Evolutionary conservation across 441 rosid genomes (phyloP).

Genomic region (Eruca vesicaria): DNA sequence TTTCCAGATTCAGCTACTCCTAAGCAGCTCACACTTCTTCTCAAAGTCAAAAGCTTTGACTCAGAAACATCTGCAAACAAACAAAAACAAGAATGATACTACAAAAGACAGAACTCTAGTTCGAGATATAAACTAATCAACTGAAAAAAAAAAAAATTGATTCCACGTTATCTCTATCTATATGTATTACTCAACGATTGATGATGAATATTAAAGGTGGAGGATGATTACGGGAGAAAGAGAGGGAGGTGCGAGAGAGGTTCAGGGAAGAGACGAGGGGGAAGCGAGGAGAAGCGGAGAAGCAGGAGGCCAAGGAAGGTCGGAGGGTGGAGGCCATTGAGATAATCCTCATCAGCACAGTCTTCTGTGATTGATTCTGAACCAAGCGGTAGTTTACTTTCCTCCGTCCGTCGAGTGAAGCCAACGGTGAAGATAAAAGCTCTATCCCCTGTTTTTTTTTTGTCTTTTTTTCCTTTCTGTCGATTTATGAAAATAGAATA

Average conservation of each 20-base stretch:
- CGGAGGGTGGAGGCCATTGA: slow-evolving; percentile 77
- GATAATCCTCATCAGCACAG: slow-evolving; percentile 54
- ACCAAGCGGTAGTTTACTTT: slow-evolving; percentile 11
- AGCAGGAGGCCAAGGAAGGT: slow-evolving; percentile 47
- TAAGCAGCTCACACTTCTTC: slow-evolving; percentile 39
- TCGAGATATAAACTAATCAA: background rate
- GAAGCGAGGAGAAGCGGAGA: slow-evolving; percentile 41
- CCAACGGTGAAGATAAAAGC: slow-evolving; percentile 28
- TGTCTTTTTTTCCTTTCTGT: too few species aligned
- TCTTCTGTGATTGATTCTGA: background rate
- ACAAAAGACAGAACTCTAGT: slow-evolving; percentile 1
- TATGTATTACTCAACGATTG: background rate
- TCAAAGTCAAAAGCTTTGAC: slow-evolving; percentile 49
- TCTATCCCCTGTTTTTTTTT: background rate
- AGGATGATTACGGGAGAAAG: slow-evolving; percentile 41
- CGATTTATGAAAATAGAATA: background rate
- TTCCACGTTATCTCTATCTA: background rate
- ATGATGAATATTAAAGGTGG: background rate
- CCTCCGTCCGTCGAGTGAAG: slow-evolving; percentile 32
- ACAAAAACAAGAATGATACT: slow-evolving; percentile 1
- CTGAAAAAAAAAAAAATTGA: background rate
- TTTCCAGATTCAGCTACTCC: slow-evolving; percentile 54
- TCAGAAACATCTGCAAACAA: slow-evolving; percentile 52
- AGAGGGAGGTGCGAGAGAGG: slow-evolving; percentile 41
- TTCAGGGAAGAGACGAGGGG: slow-evolving; percentile 24